These are phyloP conservation scores for Malus asiatica DNA, from an alignment of 306 rosid species.

Conservation along the genomic window DNA sequence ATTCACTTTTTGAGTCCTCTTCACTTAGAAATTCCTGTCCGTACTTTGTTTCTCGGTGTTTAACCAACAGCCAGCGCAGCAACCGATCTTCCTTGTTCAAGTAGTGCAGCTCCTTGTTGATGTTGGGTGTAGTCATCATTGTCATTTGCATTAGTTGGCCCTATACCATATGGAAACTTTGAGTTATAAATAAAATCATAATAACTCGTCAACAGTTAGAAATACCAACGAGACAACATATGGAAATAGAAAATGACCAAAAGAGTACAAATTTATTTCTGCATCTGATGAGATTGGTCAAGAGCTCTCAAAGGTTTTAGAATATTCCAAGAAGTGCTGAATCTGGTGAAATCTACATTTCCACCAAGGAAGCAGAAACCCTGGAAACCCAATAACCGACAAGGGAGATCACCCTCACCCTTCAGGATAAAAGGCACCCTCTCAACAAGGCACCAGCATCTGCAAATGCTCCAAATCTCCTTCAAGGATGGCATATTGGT, in stretches of 20 bases:
- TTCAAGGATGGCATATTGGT: not conserved
- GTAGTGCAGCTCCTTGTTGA: slow-evolving; percentile 90
- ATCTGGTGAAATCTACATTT: not conserved
- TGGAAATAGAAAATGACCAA: not conserved
- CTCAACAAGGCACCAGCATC: not conserved
- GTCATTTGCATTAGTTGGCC: slow-evolving; percentile 89
- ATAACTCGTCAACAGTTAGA: not conserved
- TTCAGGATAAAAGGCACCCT: not conserved
- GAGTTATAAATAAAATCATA: not conserved
- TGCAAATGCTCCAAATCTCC: not conserved
- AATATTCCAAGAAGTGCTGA: not conserved
- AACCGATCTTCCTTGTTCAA: slow-evolving; percentile 85
- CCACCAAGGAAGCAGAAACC: not conserved
- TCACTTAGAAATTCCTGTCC: slow-evolving; percentile 40
- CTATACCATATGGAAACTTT: slow-evolving; percentile 27
- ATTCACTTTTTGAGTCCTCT: slow-evolving; percentile 33
- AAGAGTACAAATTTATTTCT: not conserved
- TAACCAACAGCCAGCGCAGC: slow-evolving; percentile 79
- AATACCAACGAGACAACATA: not conserved
- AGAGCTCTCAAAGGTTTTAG: not conserved
- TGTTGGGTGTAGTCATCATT: slow-evolving; percentile 87
- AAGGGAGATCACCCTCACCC: not conserved
- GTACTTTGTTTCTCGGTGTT: slow-evolving; percentile 43
- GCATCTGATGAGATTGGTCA: not conserved
- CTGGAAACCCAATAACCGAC: not conserved